phyloP scores from a whole-genome alignment of 306 rosid species.

The Leucaena leucocephala region DNA sequence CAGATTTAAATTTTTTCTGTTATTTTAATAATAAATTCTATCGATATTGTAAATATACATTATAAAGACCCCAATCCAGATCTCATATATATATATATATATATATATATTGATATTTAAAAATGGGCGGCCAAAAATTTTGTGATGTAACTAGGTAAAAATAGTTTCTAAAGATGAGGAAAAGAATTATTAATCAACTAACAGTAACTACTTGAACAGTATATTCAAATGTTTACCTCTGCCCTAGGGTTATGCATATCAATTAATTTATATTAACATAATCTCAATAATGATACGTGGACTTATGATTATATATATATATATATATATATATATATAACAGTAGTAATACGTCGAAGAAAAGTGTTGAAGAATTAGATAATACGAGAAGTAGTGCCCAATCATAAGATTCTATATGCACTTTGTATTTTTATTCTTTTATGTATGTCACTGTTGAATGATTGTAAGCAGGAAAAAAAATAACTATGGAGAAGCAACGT shows the following conservation, averaged over 20 bases:
- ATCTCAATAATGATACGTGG: background rate
- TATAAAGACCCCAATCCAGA: background rate
- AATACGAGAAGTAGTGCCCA: background rate
- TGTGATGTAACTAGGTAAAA: background rate
- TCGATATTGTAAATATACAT: too few relatives aligned
- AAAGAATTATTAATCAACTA: background rate
- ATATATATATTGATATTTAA: too few relatives aligned
- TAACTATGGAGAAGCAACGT: constrained; percentile 7
- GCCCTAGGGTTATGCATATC: background rate
- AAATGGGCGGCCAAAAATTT: background rate
- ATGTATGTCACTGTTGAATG: constrained; percentile 31
- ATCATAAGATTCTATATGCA: constrained; percentile 1
- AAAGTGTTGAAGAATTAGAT: constrained; percentile 1
- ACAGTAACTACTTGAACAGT: background rate
- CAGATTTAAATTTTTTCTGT: too few relatives aligned
- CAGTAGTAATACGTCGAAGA: background rate
- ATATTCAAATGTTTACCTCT: background rate
- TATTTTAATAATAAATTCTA: background rate
- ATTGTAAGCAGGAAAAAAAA: constrained; percentile 35
- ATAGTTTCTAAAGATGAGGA: background rate
- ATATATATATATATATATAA: background rate
- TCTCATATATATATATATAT: too few relatives aligned
- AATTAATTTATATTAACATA: background rate
- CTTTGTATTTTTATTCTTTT: background rate
- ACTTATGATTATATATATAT: background rate